Percentiles rank a stretch among this genome's conserved stretches.
These are phyloP conservation scores for Metarhizium guizhouense DNA, from an alignment of 2,329 filamentous ascomycete species.

Conservation along the genomic window DNA sequence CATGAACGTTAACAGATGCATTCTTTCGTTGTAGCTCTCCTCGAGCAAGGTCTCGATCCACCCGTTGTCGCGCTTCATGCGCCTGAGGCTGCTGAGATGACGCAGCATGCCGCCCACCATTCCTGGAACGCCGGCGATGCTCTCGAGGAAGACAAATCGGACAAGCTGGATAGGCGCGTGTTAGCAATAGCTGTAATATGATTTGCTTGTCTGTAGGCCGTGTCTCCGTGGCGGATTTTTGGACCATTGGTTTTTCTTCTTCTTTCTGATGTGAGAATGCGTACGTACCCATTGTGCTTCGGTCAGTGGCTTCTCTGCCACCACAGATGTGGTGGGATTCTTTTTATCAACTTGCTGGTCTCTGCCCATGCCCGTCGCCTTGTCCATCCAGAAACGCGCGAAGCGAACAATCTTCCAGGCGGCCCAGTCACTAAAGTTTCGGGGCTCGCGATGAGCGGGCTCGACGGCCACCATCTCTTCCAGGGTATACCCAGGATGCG, in stretches of 20 bases:
- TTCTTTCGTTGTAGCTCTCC: constrained; percentile 86
- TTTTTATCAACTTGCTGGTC: constrained; percentile 58
- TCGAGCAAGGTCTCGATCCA: constrained; percentile 92
- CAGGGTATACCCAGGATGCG: constrained; percentile 64
- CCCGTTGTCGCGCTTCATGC: constrained; percentile 87
- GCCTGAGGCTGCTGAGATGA: constrained; percentile 74
- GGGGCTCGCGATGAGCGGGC: constrained; percentile 67
- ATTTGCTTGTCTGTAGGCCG: background rate
- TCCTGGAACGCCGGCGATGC: constrained; percentile 87
- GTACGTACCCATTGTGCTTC: constrained; percentile 69
- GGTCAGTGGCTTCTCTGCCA: constrained; percentile 54
- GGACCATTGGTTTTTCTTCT: background rate
- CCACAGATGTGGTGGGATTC: constrained; percentile 45
- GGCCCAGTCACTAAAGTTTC: constrained; percentile 65
- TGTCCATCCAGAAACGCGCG: constrained; percentile 72
- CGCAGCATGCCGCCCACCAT: constrained; percentile 96
- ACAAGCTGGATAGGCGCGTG: constrained; percentile 41
- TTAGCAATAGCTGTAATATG: constrained; percentile 3
- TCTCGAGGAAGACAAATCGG: constrained; percentile 88
- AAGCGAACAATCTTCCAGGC: constrained; percentile 71
- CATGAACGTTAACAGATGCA: constrained; percentile 89
- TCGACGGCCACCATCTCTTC: constrained; percentile 68
- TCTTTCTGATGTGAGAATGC: background rate
- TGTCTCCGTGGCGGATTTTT: background rate
- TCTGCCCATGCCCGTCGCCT: constrained; percentile 64